phyloP scores from a whole-genome alignment of 805 yeast genomes.

The Candida palmyrensis region DNA sequence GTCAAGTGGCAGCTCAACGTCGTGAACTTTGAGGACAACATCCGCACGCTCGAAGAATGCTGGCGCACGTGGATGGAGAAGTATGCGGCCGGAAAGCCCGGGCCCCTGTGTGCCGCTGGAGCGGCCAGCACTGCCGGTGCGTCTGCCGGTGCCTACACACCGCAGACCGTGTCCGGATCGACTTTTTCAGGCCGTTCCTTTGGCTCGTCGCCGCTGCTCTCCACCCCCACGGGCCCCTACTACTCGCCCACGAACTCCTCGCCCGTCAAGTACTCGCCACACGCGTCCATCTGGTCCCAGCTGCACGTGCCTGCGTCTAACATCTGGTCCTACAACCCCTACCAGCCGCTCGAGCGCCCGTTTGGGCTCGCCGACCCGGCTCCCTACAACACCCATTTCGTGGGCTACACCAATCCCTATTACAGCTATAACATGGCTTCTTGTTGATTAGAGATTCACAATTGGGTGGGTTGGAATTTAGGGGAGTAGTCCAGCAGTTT shows the following conservation, averaged over 20 bases:
- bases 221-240: constrained; percentile 15
- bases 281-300: constrained; percentile 25
- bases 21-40: constrained; percentile 32
- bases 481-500: too few species aligned
- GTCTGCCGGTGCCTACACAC: constrained; percentile 12
- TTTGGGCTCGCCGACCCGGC: constrained; percentile 3
- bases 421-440: constrained; percentile 29
- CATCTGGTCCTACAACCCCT: constrained; percentile 1
- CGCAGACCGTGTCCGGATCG: constrained; percentile 18
- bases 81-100: constrained; percentile 14
- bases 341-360: constrained; percentile 16
- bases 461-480: too few species aligned
- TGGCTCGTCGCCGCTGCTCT: too few species aligned
- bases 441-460: too few species aligned
- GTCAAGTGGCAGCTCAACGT: constrained; percentile 56
- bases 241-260: constrained; percentile 24
- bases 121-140: constrained; percentile 14
- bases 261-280: constrained; percentile 17
- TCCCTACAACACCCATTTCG: constrained; percentile 13
- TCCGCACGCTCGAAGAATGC: constrained; percentile 38
- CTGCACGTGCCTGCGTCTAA: not conserved
- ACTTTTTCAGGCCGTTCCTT: constrained; percentile 20
- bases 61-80: constrained; percentile 41
- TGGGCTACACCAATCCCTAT: constrained; percentile 35
- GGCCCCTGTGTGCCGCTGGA: constrained; percentile 7